Evolutionary conservation across 2,329 filamentous ascomycete species (phyloP).

Genomic region (Botrytis galanthina): DNA sequence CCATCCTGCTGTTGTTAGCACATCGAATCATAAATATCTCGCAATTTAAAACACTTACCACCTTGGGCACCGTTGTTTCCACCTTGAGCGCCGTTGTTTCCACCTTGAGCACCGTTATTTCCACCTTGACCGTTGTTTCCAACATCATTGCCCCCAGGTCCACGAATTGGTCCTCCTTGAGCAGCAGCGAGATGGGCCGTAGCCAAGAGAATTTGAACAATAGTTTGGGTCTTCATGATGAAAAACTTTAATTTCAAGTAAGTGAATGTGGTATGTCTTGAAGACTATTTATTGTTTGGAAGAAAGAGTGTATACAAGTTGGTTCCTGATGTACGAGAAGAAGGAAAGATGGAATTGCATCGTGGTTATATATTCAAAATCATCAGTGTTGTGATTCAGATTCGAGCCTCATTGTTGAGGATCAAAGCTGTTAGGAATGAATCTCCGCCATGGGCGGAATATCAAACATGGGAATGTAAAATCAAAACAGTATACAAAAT

Average conservation of each 20-base stretch:
- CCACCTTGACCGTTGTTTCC: too few relatives aligned
- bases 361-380: conserved; percentile 10
- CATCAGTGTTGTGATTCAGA: not conserved
- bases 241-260: conserved; percentile 3
- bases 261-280: conserved; percentile 8
- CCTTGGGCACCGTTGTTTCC: too few relatives aligned
- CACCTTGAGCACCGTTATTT: too few relatives aligned
- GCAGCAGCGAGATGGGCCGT: conserved; percentile 1
- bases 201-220: conserved; percentile 6
- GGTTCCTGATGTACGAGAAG: conserved; percentile 1
- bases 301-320: conserved; percentile 20
- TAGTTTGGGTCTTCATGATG: conserved; percentile 2
- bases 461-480: conserved; percentile 1
- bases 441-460: not conserved
- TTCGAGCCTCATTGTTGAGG: conserved; percentile 2
- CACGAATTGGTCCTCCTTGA: not conserved
- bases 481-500: not conserved
- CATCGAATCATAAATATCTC: too few relatives aligned
- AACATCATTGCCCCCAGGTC: too few relatives aligned
- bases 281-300: conserved; percentile 17
- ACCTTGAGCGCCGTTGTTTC: too few relatives aligned
- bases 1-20: too few relatives aligned
- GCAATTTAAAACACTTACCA: too few relatives aligned
- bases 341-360: not conserved
- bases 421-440: not conserved